Conservation (phyloP, 1,139 yeast species). For the Hanseniaspora gamundiae region DNA sequence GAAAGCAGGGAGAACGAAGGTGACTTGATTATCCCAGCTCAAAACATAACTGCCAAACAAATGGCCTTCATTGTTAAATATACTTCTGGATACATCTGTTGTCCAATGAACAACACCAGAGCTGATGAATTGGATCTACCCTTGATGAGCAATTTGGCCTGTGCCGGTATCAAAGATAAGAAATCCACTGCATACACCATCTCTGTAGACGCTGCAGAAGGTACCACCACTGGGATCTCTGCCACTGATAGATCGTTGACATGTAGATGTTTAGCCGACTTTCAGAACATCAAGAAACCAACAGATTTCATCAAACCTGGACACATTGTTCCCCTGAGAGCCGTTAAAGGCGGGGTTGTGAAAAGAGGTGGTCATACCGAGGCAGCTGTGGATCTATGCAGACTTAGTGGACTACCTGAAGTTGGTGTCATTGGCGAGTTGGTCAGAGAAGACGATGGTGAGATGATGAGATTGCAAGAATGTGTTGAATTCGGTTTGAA, state of each 20-base stretch:
- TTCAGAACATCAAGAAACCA: constrained; percentile 33
- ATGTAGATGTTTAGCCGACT: constrained; percentile 55
- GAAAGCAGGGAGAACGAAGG: constrained; percentile 96
- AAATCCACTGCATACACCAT: constrained; percentile 95
- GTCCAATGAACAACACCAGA: constrained; percentile 63
- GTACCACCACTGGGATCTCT: constrained; percentile 96
- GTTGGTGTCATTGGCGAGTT: constrained; percentile 92
- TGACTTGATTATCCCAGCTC: constrained; percentile 87
- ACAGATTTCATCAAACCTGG: constrained; percentile 81
- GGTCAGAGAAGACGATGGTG: constrained; percentile 85
- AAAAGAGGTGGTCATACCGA: constrained; percentile 95
- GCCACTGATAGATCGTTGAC: constrained; percentile 92
- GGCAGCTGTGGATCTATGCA: constrained; percentile 84
- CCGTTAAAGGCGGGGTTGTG: constrained; percentile 72
- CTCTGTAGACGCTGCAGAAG: constrained; percentile 71
- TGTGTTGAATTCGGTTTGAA: constrained; percentile 58
- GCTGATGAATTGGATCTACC: constrained; percentile 78
- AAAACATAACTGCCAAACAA: constrained; percentile 61
- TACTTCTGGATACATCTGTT: constrained; percentile 88
- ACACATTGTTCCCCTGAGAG: constrained; percentile 84
- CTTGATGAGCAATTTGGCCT: constrained; percentile 44
- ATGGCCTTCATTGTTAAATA: constrained; percentile 93
- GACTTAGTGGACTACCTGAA: constrained; percentile 64
- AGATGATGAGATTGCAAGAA: constrained; percentile 90
- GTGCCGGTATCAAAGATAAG: constrained; percentile 34